A percentile compares a stretch with the other conserved stretches of the same genome.
These are phyloP conservation scores for Epichloe aotearoae DNA, from an alignment of 2,329 filamentous ascomycete species.

Conservation along the genomic window DNA sequence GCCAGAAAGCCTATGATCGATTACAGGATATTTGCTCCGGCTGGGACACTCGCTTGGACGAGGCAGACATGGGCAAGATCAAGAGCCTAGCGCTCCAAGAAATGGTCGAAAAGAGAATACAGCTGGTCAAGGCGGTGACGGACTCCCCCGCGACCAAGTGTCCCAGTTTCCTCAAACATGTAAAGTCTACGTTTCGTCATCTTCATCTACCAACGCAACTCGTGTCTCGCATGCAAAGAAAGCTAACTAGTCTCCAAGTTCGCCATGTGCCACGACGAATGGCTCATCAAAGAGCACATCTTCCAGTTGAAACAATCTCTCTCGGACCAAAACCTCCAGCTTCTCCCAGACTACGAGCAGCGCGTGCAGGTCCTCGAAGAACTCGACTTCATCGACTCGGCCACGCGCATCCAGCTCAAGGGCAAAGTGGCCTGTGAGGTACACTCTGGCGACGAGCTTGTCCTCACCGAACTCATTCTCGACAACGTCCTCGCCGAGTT, in stretches of 20 bases:
- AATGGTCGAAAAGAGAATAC: constrained; percentile 56
- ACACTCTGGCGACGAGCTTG: constrained; percentile 90
- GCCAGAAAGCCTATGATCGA: constrained; percentile 47
- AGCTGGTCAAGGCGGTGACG: constrained; percentile 49
- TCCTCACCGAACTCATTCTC: constrained; percentile 88
- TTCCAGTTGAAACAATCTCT: constrained; percentile 74
- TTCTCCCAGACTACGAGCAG: constrained; percentile 94
- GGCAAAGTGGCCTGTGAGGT: constrained; percentile 98
- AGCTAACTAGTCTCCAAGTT: constrained; percentile 43
- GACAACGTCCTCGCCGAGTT: constrained; percentile 94
- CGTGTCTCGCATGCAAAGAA: not conserved
- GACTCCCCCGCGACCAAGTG: constrained; percentile 58
- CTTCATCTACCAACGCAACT: too few species aligned
- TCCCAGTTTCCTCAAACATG: constrained; percentile 73
- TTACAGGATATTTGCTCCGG: constrained; percentile 55
- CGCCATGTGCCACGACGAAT: constrained; percentile 92
- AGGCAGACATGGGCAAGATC: constrained; percentile 69
- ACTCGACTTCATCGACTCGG: constrained; percentile 79
- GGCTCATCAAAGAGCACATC: constrained; percentile 92
- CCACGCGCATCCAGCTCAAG: constrained; percentile 82
- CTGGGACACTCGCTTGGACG: constrained; percentile 72
- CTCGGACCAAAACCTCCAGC: constrained; percentile 90
- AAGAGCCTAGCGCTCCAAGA: constrained; percentile 75
- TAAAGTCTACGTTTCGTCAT: constrained; percentile 30
- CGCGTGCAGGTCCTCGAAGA: constrained; percentile 85